Conservation (phyloP, 345 rosid species). For the Citrus glauca region DNA sequence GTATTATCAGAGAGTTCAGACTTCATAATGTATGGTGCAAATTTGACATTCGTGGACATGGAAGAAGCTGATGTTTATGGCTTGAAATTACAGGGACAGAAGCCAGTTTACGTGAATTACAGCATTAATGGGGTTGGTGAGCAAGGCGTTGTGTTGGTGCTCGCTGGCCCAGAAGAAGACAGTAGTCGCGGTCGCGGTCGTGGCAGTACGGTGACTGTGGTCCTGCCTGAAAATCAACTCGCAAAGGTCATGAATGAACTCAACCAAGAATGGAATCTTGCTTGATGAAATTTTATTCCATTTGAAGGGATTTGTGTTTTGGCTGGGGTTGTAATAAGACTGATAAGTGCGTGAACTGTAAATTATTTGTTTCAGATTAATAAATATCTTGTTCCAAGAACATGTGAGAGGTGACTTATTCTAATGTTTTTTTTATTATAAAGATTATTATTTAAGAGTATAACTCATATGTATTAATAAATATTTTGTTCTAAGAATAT, state of each 20-base stretch:
- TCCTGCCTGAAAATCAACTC: constrained; percentile 39
- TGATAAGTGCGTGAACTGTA: no score
- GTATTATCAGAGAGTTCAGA: constrained; percentile 28
- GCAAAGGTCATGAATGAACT: constrained; percentile 35
- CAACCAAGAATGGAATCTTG: constrained; percentile 13
- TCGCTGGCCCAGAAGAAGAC: constrained; percentile 17
- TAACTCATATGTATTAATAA: no score
- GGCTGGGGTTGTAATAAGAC: background rate
- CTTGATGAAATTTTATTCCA: background rate
- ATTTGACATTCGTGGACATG: constrained; percentile 62
- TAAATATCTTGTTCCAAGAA: no score
- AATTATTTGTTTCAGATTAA: no score
- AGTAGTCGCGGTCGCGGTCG: background rate
- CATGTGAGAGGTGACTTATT: no score
- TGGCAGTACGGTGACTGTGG: constrained; percentile 35
- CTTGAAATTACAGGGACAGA: constrained; percentile 43
- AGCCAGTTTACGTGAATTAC: constrained; percentile 44
- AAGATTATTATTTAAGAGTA: no score
- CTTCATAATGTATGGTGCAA: constrained; percentile 53
- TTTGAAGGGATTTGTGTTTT: background rate
- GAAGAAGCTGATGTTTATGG: constrained; percentile 43
- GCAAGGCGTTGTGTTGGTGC: constrained; percentile 54
- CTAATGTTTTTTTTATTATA: no score
- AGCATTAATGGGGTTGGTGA: constrained; percentile 52
- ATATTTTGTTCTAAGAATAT: no score